Base-by-base conservation (phyloP, 2,329 filamentous ascomycete species). In the Exophiala dermatitidis region DNA sequence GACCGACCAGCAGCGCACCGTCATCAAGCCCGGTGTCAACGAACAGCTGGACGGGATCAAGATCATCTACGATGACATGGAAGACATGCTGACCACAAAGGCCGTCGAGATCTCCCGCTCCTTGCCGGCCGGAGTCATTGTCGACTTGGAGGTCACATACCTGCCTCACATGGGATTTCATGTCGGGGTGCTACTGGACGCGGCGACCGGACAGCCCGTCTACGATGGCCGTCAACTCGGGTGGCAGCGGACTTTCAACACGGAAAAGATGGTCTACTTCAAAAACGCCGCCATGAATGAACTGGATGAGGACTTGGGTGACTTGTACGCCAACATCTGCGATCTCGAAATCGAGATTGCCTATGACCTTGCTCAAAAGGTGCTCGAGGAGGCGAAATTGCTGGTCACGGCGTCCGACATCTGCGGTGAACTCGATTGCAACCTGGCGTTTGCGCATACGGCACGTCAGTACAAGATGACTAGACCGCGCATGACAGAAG, bases 111-210 rank as follows among this genome's bases (percentile, higher is more conserved):
- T 95, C 52, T 79, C 79, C 0, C 68, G 70, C 9, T 75, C 77
- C 1, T 73, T 93, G 19, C 85, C 90, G 1, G 74, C 78, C 54
- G 74, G 77, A 12, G 53, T 71, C 3, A 68, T 79, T 1, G 71
- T 75, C 26, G 72, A 76, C 8, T 68, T 85, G 33, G 90, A 90
- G 50, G 94, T 94, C 58, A 85, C 93, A 12, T 95, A 93, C 67
- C 86, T 95, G 57, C 91, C 90, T 0, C 90, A 95, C 64, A 80
- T 96, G 36, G 93, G 93, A 0, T 98, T 96, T 65, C 78, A 96
- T 36, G 86, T 90, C 2, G 83, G 85, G 0, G 83, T 95, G 10
- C 78, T 78, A 1, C 68, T 84, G 2, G 80, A 89, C 60, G 71
- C 75, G 9, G 67, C 74, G 1, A 82, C 78, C 1, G 81, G 81